These are phyloP conservation scores for Talaromyces sp. DNA, from an alignment of 2,329 filamentous ascomycete genomes.

Conservation along the genomic window DNA sequence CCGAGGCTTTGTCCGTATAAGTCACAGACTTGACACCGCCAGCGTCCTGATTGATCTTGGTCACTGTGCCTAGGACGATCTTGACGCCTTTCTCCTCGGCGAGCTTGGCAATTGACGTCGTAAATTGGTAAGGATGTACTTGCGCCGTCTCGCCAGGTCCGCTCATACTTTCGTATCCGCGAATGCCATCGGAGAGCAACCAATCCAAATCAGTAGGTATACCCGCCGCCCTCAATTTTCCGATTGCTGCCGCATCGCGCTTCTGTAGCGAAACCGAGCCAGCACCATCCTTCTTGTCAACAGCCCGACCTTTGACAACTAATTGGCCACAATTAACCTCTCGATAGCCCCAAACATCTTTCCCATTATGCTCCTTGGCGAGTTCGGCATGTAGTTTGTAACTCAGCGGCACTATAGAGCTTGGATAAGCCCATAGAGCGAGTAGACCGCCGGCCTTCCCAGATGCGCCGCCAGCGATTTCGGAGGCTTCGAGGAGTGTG, in stretches of 20 bases:
- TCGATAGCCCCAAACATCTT: slow-evolving; percentile 81
- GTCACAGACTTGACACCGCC: slow-evolving; percentile 59
- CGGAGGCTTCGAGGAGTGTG: slow-evolving; percentile 80
- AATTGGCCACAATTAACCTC: slow-evolving; percentile 70
- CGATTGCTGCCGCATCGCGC: slow-evolving; percentile 50
- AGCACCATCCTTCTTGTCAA: slow-evolving; percentile 33
- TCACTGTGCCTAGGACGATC: slow-evolving; percentile 67
- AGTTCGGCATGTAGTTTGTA: slow-evolving; percentile 80
- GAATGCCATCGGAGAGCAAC: slow-evolving; percentile 66
- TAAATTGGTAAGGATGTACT: slow-evolving; percentile 90
- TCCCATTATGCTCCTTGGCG: slow-evolving; percentile 77
- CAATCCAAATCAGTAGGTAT: slow-evolving; percentile 80
- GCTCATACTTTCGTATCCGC: slow-evolving; percentile 79
- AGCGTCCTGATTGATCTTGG: slow-evolving; percentile 56
- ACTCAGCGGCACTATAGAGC: slow-evolving; percentile 76
- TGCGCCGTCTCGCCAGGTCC: slow-evolving; percentile 78
- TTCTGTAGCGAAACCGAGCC: slow-evolving; percentile 55
- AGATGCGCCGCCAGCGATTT: slow-evolving; percentile 85
- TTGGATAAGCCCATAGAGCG: slow-evolving; percentile 87
- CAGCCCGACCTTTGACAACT: slow-evolving; percentile 48
- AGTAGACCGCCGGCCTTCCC: slow-evolving; percentile 92
- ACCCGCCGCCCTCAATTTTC: slow-evolving; percentile 54
- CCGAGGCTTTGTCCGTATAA: slow-evolving; percentile 55
- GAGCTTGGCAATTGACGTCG: slow-evolving; percentile 74
- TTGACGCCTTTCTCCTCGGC: slow-evolving; percentile 67